A percentile compares a stretch with the other conserved stretches of the same genome.
Conservation (phyloP, 2,329 filamentous ascomycete species). For the Sporothrix humicola region DNA sequence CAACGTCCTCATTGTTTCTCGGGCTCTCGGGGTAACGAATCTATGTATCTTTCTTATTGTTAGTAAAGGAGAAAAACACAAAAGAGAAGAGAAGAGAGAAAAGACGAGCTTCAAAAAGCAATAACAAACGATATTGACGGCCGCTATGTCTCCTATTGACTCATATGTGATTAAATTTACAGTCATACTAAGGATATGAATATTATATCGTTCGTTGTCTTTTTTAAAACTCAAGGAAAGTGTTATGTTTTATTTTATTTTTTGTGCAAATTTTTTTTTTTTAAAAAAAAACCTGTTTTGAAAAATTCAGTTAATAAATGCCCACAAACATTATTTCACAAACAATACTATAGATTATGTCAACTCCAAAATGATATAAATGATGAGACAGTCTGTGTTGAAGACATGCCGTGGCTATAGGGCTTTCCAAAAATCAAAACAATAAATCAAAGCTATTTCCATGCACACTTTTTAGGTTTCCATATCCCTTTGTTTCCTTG, state of each 20-base stretch:
- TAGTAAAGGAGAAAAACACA: neutral
- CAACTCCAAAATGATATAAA: neutral
- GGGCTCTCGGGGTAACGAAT: slow-evolving; percentile 21
- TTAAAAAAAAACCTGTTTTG: neutral
- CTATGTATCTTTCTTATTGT: slow-evolving; percentile 20
- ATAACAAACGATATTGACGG: neutral
- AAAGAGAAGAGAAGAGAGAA: neutral
- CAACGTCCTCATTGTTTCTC: neutral
- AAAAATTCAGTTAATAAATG: neutral
- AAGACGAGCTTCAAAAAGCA: neutral
- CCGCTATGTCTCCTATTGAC: neutral
- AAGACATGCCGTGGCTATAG: slow-evolving; percentile 14
- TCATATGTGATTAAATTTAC: too few relatives aligned
- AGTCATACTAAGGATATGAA: too few relatives aligned
- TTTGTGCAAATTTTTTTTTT: neutral
- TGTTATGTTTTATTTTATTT: neutral
- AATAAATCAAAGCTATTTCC: neutral
- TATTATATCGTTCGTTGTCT: too few relatives aligned
- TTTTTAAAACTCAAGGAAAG: too few relatives aligned
- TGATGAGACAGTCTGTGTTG: neutral
- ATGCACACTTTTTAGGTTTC: neutral
- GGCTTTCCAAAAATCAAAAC: neutral
- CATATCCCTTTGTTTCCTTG: neutral
- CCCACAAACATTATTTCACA: neutral
- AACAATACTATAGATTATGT: neutral